Conservation (phyloP, 2,329 filamentous ascomycete genomes). For the Falciphora oryzae region DNA sequence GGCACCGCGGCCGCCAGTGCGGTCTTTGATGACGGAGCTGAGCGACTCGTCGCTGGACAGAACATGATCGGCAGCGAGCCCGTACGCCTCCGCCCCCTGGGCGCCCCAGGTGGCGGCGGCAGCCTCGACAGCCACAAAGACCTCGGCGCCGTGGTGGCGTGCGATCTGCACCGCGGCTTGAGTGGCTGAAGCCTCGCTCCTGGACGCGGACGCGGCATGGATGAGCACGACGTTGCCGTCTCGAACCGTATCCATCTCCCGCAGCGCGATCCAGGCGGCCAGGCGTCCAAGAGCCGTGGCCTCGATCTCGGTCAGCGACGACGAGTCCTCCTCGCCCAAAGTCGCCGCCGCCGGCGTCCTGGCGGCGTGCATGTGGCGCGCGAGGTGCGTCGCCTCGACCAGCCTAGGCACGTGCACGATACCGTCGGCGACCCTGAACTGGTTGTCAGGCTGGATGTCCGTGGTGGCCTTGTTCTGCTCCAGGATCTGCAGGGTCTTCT, state of each 20-base stretch:
- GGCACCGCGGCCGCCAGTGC: slow-evolving; percentile 4
- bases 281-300: not conserved
- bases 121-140: slow-evolving; percentile 3
- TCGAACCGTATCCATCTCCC: not conserved
- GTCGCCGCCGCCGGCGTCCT: no score
- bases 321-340: not conserved
- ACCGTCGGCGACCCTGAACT: slow-evolving; percentile 15
- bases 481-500: slow-evolving; percentile 13
- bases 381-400: slow-evolving; percentile 16
- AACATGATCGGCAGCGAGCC: not conserved
- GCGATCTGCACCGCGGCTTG: slow-evolving; percentile 5
- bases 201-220: not conserved
- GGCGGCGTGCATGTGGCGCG: not conserved
- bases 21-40: not conserved
- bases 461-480: not conserved
- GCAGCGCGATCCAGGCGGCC: not conserved
- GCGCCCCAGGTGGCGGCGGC: not conserved
- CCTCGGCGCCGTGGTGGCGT: slow-evolving; percentile 1
- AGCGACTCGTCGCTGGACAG: not conserved
- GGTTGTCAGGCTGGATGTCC: slow-evolving; percentile 17
- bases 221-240: not conserved
- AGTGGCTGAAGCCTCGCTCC: not conserved
- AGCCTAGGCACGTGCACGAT: slow-evolving; percentile 14
- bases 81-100: not conserved
- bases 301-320: not conserved